phyloP scores from a whole-genome alignment of 2,329 filamentous ascomycete species.

The Pseudopyricularia javanii region DNA sequence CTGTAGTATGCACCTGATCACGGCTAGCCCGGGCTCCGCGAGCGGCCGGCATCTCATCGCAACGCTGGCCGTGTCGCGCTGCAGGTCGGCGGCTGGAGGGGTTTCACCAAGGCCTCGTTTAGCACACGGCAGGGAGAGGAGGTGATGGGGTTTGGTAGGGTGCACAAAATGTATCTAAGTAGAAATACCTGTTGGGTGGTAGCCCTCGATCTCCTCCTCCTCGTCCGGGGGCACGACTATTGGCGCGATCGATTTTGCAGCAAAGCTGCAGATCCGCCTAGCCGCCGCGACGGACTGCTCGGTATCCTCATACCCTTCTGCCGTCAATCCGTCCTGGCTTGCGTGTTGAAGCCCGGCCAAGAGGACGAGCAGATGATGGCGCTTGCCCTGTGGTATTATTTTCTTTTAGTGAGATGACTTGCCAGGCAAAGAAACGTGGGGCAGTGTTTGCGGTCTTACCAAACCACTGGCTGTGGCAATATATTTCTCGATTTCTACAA shows the following conservation, averaged over 20 bases:
- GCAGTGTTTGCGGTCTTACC: not conserved
- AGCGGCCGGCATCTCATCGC: constrained; percentile 3
- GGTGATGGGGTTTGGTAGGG: too few species aligned
- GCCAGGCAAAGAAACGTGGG: not conserved
- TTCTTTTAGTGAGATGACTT: not conserved
- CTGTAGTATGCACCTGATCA: constrained; percentile 6
- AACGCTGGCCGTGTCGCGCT: not conserved
- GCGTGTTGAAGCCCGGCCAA: constrained; percentile 1
- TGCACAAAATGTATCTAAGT: too few species aligned
- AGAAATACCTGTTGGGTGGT: constrained; percentile 1
- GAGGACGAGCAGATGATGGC: constrained; percentile 2
- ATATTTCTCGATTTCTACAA: not conserved
- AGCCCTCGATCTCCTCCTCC: constrained; percentile 2
- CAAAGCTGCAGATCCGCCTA: constrained; percentile 4
- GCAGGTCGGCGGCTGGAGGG: not conserved
- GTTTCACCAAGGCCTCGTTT: too few species aligned
- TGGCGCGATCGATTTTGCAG: constrained; percentile 5
- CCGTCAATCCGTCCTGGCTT: not conserved
- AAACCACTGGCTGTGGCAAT: not conserved
- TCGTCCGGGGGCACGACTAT: not conserved
- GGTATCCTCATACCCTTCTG: not conserved
- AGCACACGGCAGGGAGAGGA: not conserved
- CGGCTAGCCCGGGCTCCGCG: constrained; percentile 8
- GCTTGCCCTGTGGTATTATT: constrained; percentile 1
- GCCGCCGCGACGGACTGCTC: not conserved